Conservation (phyloP, 1,284 basidiomycete genomes). For the Pseudozyma sp. region DNA sequence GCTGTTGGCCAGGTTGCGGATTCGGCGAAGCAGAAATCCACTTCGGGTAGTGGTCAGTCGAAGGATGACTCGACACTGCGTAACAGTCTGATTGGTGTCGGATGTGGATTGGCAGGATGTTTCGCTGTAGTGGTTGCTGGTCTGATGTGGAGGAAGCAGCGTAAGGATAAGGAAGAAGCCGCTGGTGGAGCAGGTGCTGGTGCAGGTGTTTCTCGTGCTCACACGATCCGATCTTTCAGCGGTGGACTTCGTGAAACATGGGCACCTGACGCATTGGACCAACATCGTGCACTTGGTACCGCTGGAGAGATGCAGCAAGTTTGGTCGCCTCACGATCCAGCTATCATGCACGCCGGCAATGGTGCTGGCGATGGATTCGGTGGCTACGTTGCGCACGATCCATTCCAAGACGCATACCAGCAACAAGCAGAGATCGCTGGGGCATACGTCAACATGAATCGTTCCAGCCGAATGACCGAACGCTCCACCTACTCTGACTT, state of each 20-base stretch:
- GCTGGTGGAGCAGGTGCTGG: conserved; percentile 16
- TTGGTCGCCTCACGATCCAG: conserved; percentile 19
- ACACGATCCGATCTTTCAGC: conserved; percentile 51
- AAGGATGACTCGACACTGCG: conserved; percentile 34
- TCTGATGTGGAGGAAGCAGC: conserved; percentile 42
- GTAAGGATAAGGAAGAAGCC: conserved; percentile 14
- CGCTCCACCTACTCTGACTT: conserved; percentile 41
- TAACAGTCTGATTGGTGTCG: conserved; percentile 60
- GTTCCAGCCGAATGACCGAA: conserved; percentile 54
- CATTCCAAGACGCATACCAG: conserved; percentile 27
- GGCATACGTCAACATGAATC: conserved; percentile 45
- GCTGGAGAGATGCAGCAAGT: conserved; percentile 36
- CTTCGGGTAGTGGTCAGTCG: conserved; percentile 7
- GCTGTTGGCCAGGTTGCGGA: conserved; percentile 25
- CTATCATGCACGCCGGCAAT: neutral
- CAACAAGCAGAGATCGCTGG: conserved; percentile 1
- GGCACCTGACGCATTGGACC: conserved; percentile 50
- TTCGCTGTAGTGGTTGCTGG: conserved; percentile 43
- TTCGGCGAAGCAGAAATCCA: conserved; percentile 13
- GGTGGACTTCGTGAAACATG: conserved; percentile 60
- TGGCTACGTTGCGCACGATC: conserved; percentile 34
- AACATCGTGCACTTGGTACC: conserved; percentile 25
- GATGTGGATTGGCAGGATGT: conserved; percentile 46
- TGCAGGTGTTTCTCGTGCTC: conserved; percentile 29
- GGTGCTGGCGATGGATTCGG: conserved; percentile 26